Base-by-base conservation (phyloP, 2,329 filamentous ascomycete species). In the Aureobasidium melanogenum region DNA sequence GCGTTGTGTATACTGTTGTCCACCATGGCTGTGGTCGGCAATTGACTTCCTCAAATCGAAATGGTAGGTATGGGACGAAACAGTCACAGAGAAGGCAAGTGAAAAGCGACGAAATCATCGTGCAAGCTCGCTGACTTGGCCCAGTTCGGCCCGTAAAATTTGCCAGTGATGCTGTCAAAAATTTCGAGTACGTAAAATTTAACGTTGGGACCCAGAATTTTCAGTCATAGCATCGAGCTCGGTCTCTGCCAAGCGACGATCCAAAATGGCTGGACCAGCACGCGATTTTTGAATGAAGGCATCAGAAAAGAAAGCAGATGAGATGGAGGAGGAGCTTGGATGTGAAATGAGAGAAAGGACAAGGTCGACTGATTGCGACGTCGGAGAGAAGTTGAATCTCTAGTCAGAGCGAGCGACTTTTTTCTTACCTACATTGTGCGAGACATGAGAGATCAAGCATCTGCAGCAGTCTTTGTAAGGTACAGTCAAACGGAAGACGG, bases 21-120 rank as follows among this genome's bases (percentile, higher is more conserved):
- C 15, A 39, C 38, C 52, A 56, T 56, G 52, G 38, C 15, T 17
- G 15, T 7, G 22, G 22, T 56, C 39, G 52, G 39, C 26, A 30
- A 44, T 32, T 12, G 38, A 32, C n/a, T 32, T 47, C 44, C 44
- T 47, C 44, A 24, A 26, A 9, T 38, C 10, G 28, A 28, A 24
- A 24, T 22, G 14, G 17, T n/a, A n/a, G 17, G 47, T 51, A 51
- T 41, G 51, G 15, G 34, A 41, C 28, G 51, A 44, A 44, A 44
- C 38, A 56, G 52, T 32, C 52, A 56, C 12, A 43, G 38, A 43
- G 38, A 56, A 44, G 52, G 52, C 52, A 56, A 56, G 52, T 56
- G 38, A 56, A 56, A 56, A 56, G 52, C 52, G 52, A 56, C 52
- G 52, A 56, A 43, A 56, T 22, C 38, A 44, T 44, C 26, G 36